Evolutionary conservation across 2,329 filamentous ascomycete species (phyloP), one percentile per base, ranked within the genome.

Genomic region (Blastomyces gilchristii): DNA sequence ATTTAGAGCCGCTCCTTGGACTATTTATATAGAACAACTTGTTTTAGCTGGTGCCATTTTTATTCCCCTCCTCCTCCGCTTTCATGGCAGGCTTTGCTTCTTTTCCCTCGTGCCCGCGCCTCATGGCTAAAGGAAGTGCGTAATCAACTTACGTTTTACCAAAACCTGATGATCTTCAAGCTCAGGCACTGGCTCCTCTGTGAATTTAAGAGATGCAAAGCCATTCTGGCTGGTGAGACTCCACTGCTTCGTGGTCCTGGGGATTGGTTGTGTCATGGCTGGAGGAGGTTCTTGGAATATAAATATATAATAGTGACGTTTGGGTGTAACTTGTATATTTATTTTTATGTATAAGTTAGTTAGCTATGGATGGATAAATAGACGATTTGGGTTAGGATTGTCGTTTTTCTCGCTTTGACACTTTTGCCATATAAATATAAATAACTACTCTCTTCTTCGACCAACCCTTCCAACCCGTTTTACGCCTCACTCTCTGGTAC

Each of bases 161-260:
- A 62, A 50, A 18, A 62, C 60, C 37, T 62, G 50, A 28, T 57
- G 56, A 62, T 62, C 50, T 1, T 50, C 50, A 18, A 62, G 49
- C 31, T 62, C 50, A 37, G 50, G 47, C 60, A 62, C 60, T 4
- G 60, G 49, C 37, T 62, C 25, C 34, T 62, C 60, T 28, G 49
- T 56, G 37, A 37, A 62, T 56, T 56, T 62, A 28, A 62, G 60
- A 31, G 47, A 25, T 9, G 45, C 60, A 31, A 62, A 47, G 6
- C 60, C 60, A 43, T 62, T 50, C 50, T 62, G 47, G n/a, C 50
- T 22, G 45, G n/a, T n/a, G 31, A 62, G 22, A n/a, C 14, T 62
- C 60, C 60, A 62, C 37, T 62, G 60, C 41, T 62, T 62, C 9
- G 60, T 47, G 11, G 60, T 62, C 37, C 45, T 41, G n/a, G 50